Conservation (phyloP, 306 rosid species). For the Oemleria cerasiformis region DNA sequence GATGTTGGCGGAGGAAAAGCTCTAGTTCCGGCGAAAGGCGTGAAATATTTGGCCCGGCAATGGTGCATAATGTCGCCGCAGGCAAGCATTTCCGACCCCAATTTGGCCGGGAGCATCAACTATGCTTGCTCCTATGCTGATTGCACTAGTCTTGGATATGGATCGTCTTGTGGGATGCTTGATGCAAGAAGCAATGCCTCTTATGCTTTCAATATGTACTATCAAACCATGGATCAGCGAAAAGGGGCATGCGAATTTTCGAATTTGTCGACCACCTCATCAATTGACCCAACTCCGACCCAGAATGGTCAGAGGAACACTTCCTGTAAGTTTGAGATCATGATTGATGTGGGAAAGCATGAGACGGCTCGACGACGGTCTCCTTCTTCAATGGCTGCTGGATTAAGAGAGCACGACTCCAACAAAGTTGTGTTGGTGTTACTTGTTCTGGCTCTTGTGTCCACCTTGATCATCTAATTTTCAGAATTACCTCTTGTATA, state of each 20-base stretch:
- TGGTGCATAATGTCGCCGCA: constrained; percentile 83
- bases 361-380: constrained; percentile 21
- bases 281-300: constrained; percentile 60
- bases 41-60: constrained; percentile 51
- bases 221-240: constrained; percentile 67
- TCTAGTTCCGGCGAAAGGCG: constrained; percentile 71
- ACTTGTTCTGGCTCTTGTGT: constrained; percentile 28
- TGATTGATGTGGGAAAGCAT: constrained; percentile 70
- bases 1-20: constrained; percentile 46
- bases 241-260: constrained; percentile 60
- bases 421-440: constrained; percentile 25
- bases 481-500: neutral
- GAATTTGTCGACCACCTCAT: constrained; percentile 41
- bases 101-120: constrained; percentile 37
- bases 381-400: constrained; percentile 34
- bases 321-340: constrained; percentile 62
- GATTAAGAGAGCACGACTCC: constrained; percentile 11
- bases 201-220: constrained; percentile 81
- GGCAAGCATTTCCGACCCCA: constrained; percentile 53
- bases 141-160: constrained; percentile 73
- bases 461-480: constrained; percentile 15
- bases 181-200: constrained; percentile 69
- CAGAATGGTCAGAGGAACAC: constrained; percentile 8
- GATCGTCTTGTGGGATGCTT: constrained; percentile 61
- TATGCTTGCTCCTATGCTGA: constrained; percentile 82